Evolutionary conservation across 2,329 filamentous ascomycete species (phyloP), one percentile per base, ranked within the genome.

Genomic region (Beauveria rudraprayagi): DNA sequence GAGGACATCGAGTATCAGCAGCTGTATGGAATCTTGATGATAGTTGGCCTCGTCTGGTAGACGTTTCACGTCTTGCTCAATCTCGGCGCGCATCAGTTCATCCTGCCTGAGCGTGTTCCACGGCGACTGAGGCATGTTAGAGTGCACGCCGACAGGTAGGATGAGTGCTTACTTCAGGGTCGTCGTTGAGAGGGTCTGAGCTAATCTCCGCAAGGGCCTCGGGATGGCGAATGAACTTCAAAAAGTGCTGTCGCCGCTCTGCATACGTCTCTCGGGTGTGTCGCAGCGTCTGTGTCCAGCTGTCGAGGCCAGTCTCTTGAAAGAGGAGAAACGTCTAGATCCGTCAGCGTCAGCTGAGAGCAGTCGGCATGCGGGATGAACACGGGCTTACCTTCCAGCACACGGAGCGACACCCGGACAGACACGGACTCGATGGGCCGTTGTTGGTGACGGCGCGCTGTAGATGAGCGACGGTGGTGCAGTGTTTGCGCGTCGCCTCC

Each of bases 31-130:
- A 14, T 87, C 83, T 66, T 92, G 84, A 61, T 92, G 91, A 69
- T 97, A 99, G 71, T 93, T 95, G 52, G 85, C 83, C 68, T 94
- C 92, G 67, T 97, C 94, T 6, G 93, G 94, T 73, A 97, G 90
- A 65, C 94, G 83, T 67, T 94, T 89, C 19, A 99, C 92, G 76
- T 99, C 94, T 75, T 97, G 94, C 61, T 89, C 84, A 61, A 99
- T 97, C 73, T 99, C 94, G 56, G 87, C 85, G 64, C 93, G 85
- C 40, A 95, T 83, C 52, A 85, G 78, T 76, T 97, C 91, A 73
- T 99, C 93, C 67, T 88, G 83, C 51, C 91, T 88, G 40, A 94
- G 79, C n/a, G 87, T 87, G 71, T 90, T 87, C 92, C 93, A 97
- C 24, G 92, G 92, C 61, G 92, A 96, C 88, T 96, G 79, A 67